Evolutionary conservation across 768 basidiomycete genomes (phyloP), one percentile per base, ranked within the genome.

Genomic region (Lactarius vividus): DNA sequence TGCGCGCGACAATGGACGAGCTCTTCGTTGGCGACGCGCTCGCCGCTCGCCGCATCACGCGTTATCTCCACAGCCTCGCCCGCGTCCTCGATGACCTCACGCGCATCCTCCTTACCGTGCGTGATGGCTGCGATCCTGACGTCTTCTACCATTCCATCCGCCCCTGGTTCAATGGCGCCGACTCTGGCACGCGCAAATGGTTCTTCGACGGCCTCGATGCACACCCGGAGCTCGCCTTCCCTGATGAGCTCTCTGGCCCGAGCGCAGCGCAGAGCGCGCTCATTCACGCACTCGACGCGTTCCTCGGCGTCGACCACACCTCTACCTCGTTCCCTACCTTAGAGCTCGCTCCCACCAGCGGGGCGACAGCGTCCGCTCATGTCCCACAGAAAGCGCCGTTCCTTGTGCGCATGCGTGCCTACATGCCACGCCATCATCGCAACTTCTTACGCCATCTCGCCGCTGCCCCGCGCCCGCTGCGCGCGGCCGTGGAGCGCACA

Each of bases 1-100:
- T 97, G 91, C 85, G 89, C 2, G 78, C 82, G 2, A 90, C 85
- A 1, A 88, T 96, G 83, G 93, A 96, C 78, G 95, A 96, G 75
- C 81, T 88, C 33, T 96, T 94, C 81, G 84, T 96, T 57, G 80
- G 79, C 33, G 86, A 87, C 73, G 68, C 73, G 9, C 75, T 82
- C 33, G 80, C 85, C 20, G 65, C 82, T 11, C 72, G 73, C 11
- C 79, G 85, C 26, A 81, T 87, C 73, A 79, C 83, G 7, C 72
- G 75, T 13, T 94, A 89, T 75, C 84, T 98, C 39, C 73, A 73
- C 53, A 77, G 79, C n/a, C 82, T 97, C 58, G 82, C 85, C 0
- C 69, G 56, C 4, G 84, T 92, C 69, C 88, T 96, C 64, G 80
- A 85, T 54, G 84, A 85, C 6, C 79, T 97, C 23, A 79, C 80